phyloP scores from a whole-genome alignment of 1,284 basidiomycete species.

The Cutaneotrichosporon cavernicola region DNA sequence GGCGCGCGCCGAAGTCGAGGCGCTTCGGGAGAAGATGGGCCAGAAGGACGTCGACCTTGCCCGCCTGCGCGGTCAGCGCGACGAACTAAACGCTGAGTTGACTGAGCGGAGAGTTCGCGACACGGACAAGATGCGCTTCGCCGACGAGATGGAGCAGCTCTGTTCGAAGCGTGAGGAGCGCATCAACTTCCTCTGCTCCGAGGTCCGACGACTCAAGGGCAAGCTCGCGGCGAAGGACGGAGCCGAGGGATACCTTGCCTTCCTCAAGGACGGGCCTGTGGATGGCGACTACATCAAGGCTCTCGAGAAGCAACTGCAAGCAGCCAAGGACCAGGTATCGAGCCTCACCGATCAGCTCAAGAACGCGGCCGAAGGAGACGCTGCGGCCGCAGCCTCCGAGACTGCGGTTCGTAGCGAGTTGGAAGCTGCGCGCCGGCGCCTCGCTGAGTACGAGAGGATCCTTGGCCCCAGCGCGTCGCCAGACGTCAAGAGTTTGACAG shows the following conservation, averaged over 20 bases:
- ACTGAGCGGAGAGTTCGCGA: conserved; percentile 71
- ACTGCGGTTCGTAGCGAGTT: conserved; percentile 33
- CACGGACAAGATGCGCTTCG: conserved; percentile 61
- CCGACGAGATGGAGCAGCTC: conserved; percentile 70
- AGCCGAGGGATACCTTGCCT: conserved; percentile 69
- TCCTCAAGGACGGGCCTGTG: conserved; percentile 64
- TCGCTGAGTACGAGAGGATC: conserved; percentile 64
- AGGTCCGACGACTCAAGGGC: conserved; percentile 72
- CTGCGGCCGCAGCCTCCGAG: conserved; percentile 24
- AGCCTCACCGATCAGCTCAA: conserved; percentile 29
- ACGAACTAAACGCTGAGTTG: conserved; percentile 71
- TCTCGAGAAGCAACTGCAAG: conserved; percentile 62
- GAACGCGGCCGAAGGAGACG: conserved; percentile 28
- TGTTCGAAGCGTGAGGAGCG: conserved; percentile 75
- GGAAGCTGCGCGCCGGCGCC: conserved; percentile 46
- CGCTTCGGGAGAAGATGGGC: conserved; percentile 37
- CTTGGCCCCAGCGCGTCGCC: conserved; percentile 59
- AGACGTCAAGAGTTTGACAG: conserved; percentile 59
- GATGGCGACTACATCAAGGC: conserved; percentile 64
- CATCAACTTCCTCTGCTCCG: conserved; percentile 68
- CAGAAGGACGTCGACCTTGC: conserved; percentile 73
- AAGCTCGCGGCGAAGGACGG: conserved; percentile 72
- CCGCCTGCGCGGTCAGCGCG: conserved; percentile 76
- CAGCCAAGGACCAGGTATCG: conserved; percentile 32
- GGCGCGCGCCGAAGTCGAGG: conserved; percentile 40